Evolutionary conservation across 208 protist genomes (phyloP).

Genomic region (Strigomonas oncopelti): DNA sequence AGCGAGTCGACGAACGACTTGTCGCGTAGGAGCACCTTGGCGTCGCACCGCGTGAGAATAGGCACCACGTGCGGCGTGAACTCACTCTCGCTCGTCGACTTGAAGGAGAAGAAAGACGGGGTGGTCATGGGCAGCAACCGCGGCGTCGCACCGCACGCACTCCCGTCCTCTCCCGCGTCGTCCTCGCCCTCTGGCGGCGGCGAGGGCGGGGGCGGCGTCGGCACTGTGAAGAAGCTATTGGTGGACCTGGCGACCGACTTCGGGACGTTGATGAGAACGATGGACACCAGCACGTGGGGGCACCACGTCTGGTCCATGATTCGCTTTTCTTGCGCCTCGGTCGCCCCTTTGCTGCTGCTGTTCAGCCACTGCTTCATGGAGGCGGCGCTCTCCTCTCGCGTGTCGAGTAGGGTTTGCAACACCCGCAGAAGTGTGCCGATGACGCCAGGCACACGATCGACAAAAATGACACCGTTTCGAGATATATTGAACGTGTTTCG

Average conservation of each 20-base stretch:
- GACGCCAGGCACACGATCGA: slow-evolving; percentile 67
- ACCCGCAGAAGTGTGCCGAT: slow-evolving; percentile 64
- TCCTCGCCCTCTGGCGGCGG: background rate
- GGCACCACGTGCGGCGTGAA: slow-evolving; percentile 29
- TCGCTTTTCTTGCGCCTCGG: slow-evolving; percentile 7
- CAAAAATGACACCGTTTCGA: slow-evolving; percentile 63
- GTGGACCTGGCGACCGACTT: slow-evolving; percentile 18
- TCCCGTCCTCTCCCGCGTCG: background rate
- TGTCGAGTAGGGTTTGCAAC: slow-evolving; percentile 50
- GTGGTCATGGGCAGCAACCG: slow-evolving; percentile 37
- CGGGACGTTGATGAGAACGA: slow-evolving; percentile 79
- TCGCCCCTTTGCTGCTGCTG: slow-evolving; percentile 32
- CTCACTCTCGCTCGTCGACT: slow-evolving; percentile 14
- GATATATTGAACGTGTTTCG: slow-evolving; percentile 64
- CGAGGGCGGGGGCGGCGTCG: background rate
- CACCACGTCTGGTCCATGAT: slow-evolving; percentile 70
- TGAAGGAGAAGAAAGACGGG: slow-evolving; percentile 37
- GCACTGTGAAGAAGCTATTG: background rate
- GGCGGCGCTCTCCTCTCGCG: slow-evolving; percentile 47
- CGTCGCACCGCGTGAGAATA: slow-evolving; percentile 55
- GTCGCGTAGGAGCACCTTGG: slow-evolving; percentile 42
- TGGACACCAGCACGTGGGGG: slow-evolving; percentile 54
- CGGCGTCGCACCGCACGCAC: background rate
- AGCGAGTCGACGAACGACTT: slow-evolving; percentile 46
- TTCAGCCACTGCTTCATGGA: slow-evolving; percentile 47